Conservation (phyloP, 2,329 filamentous ascomycete genomes). For the Venturia effusa region DNA sequence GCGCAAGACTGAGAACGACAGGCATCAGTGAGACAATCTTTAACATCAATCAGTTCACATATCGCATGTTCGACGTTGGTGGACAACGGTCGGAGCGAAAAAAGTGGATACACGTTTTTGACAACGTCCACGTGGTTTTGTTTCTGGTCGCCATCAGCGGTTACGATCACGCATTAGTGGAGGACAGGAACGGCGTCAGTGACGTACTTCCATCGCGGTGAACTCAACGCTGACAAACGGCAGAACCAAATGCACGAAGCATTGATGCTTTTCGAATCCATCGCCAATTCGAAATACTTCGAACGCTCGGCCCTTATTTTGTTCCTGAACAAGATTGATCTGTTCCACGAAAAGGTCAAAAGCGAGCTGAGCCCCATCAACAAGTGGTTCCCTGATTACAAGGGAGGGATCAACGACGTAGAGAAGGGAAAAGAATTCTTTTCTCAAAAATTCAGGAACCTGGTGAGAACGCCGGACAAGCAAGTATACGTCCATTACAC, state of each 20-base stretch:
- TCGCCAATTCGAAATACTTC: conserved; percentile 42
- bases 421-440: conserved; percentile 40
- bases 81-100: conserved; percentile 87
- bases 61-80: conserved; percentile 94
- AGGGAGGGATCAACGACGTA: conserved; percentile 32
- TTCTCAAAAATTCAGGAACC: conserved; percentile 39
- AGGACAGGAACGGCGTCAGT: conserved; percentile 90
- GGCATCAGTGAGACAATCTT: conserved; percentile 95
- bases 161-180: conserved; percentile 91
- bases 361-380: conserved; percentile 35
- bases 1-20: conserved; percentile 81
- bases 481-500: conserved; percentile 43
- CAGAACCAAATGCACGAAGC: conserved; percentile 47
- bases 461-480: conserved; percentile 38
- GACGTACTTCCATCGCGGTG: neutral
- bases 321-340: conserved; percentile 43
- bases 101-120: conserved; percentile 97
- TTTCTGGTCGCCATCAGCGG: conserved; percentile 94
- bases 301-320: conserved; percentile 40
- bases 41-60: conserved; percentile 81
- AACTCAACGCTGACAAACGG: neutral
- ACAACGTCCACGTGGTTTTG: conserved; percentile 82
- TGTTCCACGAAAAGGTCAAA: conserved; percentile 39
- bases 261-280: conserved; percentile 42
- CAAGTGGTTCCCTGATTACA: conserved; percentile 40